These are phyloP conservation scores for Picea sitchensis DNA, from an alignment of 75 land plant genomes.

Conservation along the genomic window DNA sequence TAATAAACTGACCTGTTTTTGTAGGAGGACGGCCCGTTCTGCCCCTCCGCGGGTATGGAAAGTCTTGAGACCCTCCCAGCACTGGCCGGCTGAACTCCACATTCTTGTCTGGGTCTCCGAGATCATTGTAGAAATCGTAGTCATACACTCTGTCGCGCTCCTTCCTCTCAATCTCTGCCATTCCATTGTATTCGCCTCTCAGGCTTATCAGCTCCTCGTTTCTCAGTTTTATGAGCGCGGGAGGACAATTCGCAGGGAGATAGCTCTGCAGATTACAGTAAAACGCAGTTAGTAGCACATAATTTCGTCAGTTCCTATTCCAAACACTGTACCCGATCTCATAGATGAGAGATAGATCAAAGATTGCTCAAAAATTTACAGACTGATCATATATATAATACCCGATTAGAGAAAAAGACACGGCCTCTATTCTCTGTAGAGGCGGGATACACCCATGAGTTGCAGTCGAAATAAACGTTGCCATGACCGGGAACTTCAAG, in stretches of 20 bases:
- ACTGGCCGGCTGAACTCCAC: slow-evolving; percentile 23
- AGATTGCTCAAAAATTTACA: no score
- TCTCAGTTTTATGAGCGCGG: slow-evolving; percentile 26
- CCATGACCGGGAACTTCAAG: no score
- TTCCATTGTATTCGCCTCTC: slow-evolving; percentile 32
- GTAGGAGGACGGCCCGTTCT: slow-evolving; percentile 44
- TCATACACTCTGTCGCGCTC: slow-evolving; percentile 39
- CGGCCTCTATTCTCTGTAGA: no score
- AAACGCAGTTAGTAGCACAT: no score
- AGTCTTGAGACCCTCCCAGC: slow-evolving; percentile 35
- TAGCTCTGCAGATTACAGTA: slow-evolving; percentile 21
- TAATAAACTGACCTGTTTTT: slow-evolving; percentile 21
- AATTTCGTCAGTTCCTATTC: no score
- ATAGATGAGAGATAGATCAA: no score
- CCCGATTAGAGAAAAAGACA: no score
- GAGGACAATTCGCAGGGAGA: slow-evolving; percentile 31
- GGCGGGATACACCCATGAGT: no score
- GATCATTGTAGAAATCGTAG: slow-evolving; percentile 54
- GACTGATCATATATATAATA: no score
- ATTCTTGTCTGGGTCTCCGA: slow-evolving; percentile 40
- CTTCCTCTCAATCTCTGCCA: slow-evolving; percentile 17
- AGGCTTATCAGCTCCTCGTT: slow-evolving; percentile 24
- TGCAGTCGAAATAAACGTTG: no score
- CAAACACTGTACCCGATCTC: no score
- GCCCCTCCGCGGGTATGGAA: slow-evolving; percentile 52